Base-by-base conservation (phyloP, 169 alveolate species). In the Neospora caninum region DNA sequence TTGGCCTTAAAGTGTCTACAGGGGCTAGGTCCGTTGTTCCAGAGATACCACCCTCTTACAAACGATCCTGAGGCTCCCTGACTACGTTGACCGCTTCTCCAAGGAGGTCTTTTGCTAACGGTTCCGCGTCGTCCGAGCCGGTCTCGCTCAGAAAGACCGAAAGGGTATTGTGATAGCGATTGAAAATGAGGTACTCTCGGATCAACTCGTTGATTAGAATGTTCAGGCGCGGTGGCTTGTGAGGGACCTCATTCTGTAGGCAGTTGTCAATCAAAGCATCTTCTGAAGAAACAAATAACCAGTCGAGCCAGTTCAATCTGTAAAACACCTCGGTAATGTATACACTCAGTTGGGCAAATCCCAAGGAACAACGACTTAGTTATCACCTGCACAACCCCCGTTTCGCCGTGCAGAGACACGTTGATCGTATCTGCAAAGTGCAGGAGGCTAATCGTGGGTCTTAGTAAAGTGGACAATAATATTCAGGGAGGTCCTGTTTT, bases 81-180 rank as follows among this genome's bases (percentile, higher is more conserved):
- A 78, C 45, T 38, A 78, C 13, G 22, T 78, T 38, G 39, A n/a
- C 42, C 42, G 86, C 86, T 25, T 78, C 49, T n/a, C 13, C 86
- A 2, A 78, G 39, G 86, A 78, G 9, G 86, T 78, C 86, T 22
- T n/a, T 78, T 38, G 86, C 86, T n/a, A 78, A 38, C 20, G 86
- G 49, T n/a, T 36, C 86, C 86, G 86, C 41, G 39, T 25, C 39
- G 2, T 64, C 67, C 91, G 42, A n/a, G 39, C 80, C 94, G 4
- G 91, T 42, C 73, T 91, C 94, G 41, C 91, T 42, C 70, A 91
- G 25, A 34, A 91, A 91, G 49, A 91, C 94, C 0, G 91, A 80
- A 7, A 91, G 89, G 45, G 91, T 91, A 41, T 91, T 67, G 80
- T 80, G 39, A 38, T 80, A 91, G 42, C 87, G 91, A 64, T 58